Percentiles rank a stretch among this genome's conserved stretches.
Conservation (phyloP, 768 basidiomycete genomes). For the Albatrellus ellisii region DNA sequence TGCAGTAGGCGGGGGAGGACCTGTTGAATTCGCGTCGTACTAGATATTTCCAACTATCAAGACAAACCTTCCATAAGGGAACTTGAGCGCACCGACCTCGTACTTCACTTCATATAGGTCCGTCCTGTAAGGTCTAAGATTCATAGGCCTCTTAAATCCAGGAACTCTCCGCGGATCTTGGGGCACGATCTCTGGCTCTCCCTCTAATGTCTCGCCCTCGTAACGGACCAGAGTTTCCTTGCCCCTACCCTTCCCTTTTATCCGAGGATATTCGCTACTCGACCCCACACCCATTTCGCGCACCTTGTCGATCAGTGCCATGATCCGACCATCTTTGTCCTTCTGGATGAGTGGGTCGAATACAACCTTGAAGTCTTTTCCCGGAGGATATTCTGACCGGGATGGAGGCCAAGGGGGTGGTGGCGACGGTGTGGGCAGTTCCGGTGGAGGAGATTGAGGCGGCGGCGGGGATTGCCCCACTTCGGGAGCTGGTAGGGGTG, state of each 20-base stretch:
- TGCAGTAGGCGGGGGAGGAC: conserved; percentile 58
- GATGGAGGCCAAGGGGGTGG: conserved; percentile 45
- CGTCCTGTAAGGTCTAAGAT: conserved; percentile 20
- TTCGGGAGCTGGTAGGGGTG: conserved; percentile 20
- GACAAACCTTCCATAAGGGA: background rate
- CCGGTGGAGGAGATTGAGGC: conserved; percentile 19
- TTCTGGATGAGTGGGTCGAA: conserved; percentile 47
- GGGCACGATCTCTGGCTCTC: conserved; percentile 27
- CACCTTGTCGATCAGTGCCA: conserved; percentile 28
- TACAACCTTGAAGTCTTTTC: conserved; percentile 44
- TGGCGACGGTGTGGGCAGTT: conserved; percentile 27
- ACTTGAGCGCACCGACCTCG: conserved; percentile 34
- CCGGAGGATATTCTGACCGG: conserved; percentile 31
- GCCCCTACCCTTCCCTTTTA: conserved; percentile 52
- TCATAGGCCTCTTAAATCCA: conserved; percentile 18
- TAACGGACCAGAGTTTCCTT: conserved; percentile 42
- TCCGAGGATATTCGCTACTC: conserved; percentile 22
- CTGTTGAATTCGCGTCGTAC: conserved; percentile 65
- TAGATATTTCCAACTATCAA: conserved; percentile 19
- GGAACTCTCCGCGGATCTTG: conserved; percentile 43
- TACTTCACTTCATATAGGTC: conserved; percentile 37
- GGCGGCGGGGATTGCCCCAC: conserved; percentile 17
- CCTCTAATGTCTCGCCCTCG: conserved; percentile 40
- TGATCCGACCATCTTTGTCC: conserved; percentile 26
- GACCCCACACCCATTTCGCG: conserved; percentile 19